phyloP scores from a whole-genome alignment of 345 rosid species.

The Syzygium aromaticum region DNA sequence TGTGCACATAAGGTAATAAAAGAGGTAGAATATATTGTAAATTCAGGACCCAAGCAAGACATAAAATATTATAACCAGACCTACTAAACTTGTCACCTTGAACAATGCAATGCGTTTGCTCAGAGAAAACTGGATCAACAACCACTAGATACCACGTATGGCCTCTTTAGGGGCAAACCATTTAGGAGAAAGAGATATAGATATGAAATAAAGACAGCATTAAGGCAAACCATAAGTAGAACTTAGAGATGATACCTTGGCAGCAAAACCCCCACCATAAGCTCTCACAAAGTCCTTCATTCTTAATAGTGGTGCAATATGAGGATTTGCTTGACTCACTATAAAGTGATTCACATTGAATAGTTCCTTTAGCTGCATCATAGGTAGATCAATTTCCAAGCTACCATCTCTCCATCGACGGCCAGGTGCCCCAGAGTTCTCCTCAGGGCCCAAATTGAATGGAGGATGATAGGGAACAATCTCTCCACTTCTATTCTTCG shows the following conservation, averaged over 20 bases:
- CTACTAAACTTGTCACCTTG: not conserved
- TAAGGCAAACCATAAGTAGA: not conserved
- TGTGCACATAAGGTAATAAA: not conserved
- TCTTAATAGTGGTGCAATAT: conserved; percentile 77
- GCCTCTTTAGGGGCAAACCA: not conserved
- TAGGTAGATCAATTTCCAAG: conserved; percentile 94
- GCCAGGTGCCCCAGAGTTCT: conserved; percentile 42
- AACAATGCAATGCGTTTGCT: not conserved
- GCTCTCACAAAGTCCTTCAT: conserved; percentile 79
- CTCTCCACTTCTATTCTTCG: conserved; percentile 89
- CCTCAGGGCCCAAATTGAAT: conserved; percentile 75
- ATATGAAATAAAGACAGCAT: not conserved
- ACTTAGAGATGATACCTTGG: conserved; percentile 53
- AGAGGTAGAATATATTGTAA: not conserved
- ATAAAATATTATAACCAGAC: not conserved
- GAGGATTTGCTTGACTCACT: conserved; percentile 98
- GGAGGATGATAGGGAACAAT: conserved; percentile 98
- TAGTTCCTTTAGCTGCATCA: conserved; percentile 95
- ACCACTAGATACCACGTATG: not conserved
- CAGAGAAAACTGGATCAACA: not conserved
- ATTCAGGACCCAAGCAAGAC: not conserved
- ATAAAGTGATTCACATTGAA: conserved; percentile 97
- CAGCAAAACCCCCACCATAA: conserved; percentile 86
- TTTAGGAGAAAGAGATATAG: not conserved
- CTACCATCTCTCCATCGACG: conserved; percentile 99